A percentile compares a stretch with the other conserved stretches of the same genome.
phyloP scores from a whole-genome alignment of 768 basidiomycete species.

The Trametes villosa region DNA sequence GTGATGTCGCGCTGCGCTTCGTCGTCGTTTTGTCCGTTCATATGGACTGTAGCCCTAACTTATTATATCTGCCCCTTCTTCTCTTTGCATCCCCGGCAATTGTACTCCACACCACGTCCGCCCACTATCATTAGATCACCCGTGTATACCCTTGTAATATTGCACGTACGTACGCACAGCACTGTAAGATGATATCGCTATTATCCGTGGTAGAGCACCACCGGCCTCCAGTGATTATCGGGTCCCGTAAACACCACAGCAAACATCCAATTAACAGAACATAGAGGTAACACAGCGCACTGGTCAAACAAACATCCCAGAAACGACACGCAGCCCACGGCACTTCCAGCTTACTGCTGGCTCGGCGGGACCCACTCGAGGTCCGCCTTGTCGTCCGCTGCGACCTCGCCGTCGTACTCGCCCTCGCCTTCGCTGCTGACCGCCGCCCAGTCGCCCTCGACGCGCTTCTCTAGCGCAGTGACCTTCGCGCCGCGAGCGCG shows the following conservation, averaged over 20 bases:
- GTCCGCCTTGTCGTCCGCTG: constrained; percentile 17
- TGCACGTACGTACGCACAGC: no score
- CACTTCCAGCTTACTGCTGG: not conserved
- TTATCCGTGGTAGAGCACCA: not conserved
- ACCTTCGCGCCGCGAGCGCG: constrained; percentile 74
- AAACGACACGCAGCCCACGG: not conserved
- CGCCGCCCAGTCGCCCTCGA: constrained; percentile 74
- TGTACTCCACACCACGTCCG: constrained; percentile 15
- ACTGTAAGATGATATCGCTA: constrained; percentile 17
- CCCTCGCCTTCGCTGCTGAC: constrained; percentile 53
- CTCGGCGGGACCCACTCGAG: constrained; percentile 21
- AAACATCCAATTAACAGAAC: not conserved
- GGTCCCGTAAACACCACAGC: not conserved
- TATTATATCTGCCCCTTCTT: constrained; percentile 10
- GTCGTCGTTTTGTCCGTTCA: not conserved
- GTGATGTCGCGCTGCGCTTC: not conserved
- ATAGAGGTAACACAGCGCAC: not conserved
- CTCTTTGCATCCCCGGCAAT: not conserved
- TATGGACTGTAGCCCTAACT: constrained; percentile 13
- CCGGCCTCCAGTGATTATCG: not conserved
- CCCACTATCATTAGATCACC: constrained; percentile 12
- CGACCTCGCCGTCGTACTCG: constrained; percentile 24
- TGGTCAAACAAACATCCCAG: not conserved
- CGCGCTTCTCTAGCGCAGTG: constrained; percentile 48
- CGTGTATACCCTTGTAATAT: constrained; percentile 26